Evolutionary conservation across 2,329 filamentous ascomycete genomes (phyloP).

Genomic region (Stagonosporopsis chrysanthemi): DNA sequence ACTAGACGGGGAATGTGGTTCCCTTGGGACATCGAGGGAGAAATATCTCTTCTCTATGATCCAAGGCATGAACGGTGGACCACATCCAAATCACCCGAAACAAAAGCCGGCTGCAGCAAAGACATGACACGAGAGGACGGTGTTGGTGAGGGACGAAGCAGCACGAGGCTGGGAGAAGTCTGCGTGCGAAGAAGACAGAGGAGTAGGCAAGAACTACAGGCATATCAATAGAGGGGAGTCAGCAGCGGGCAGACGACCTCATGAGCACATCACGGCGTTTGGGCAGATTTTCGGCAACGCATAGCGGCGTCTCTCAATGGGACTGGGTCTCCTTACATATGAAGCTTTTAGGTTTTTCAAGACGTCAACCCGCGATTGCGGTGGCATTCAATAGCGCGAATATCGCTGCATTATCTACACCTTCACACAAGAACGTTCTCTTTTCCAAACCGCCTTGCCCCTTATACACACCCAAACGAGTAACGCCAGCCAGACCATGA

Average conservation of each 20-base stretch:
- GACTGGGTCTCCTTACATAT: constrained; percentile 3
- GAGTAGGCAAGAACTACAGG: not conserved
- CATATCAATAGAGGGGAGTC: not conserved
- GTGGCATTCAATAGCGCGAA: not conserved
- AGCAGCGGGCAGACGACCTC: not conserved
- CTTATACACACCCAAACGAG: not conserved
- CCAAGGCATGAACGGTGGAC: constrained; percentile 18
- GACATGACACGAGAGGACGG: constrained; percentile 16
- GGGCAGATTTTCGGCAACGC: not conserved
- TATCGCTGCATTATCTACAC: not conserved
- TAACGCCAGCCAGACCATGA: constrained; percentile 3
- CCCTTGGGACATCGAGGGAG: constrained; percentile 15
- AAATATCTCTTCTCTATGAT: constrained; percentile 20
- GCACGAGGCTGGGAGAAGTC: not conserved
- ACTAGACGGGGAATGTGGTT: constrained; percentile 28
- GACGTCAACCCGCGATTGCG: not conserved
- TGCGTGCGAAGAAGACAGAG: not conserved
- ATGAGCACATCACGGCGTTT: constrained; percentile 18
- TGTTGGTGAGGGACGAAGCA: not conserved
- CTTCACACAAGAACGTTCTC: not conserved
- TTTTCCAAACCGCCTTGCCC: not conserved
- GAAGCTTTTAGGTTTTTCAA: not conserved
- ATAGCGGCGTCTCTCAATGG: constrained; percentile 5
- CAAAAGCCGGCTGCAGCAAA: constrained; percentile 11
- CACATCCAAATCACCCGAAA: constrained; percentile 19